Conservation (phyloP, 352 stramenopile species). For the Pythium utonaiense region DNA sequence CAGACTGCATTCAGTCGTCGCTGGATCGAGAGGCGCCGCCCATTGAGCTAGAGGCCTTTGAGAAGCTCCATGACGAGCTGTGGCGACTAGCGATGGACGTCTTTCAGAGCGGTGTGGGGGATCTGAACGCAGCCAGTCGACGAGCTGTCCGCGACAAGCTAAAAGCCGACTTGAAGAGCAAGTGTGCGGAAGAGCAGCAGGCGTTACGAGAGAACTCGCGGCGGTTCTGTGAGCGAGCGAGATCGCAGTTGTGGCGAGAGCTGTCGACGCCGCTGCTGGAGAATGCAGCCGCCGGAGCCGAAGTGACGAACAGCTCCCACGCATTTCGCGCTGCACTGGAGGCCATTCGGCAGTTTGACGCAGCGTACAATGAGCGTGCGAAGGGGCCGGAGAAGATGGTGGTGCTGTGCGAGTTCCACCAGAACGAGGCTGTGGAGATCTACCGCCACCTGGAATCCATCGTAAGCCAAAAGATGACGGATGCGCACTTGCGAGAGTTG, state of each 20-base stretch:
- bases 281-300: neutral
- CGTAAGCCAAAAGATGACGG: constrained; percentile 48
- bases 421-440: constrained; percentile 42
- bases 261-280: constrained; percentile 20
- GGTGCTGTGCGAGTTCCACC: constrained; percentile 61
- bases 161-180: constrained; percentile 40
- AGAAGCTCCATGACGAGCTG: constrained; percentile 72
- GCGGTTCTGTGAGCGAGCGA: constrained; percentile 44
- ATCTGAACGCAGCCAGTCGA: constrained; percentile 36
- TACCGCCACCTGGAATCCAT: constrained; percentile 54
- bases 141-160: constrained; percentile 49
- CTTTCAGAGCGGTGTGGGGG: constrained; percentile 39
- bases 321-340: constrained; percentile 43
- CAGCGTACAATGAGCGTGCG: constrained; percentile 38
- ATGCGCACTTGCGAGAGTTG: constrained; percentile 46
- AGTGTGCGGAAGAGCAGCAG: constrained; percentile 36
- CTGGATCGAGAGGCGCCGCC: constrained; percentile 45
- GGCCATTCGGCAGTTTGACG: constrained; percentile 53
- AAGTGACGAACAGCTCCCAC: neutral
- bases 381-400: constrained; percentile 46
- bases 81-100: constrained; percentile 63
- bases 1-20: constrained; percentile 66
- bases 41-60: constrained; percentile 59
- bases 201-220: constrained; percentile 45
- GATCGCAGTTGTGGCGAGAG: constrained; percentile 37